Evolutionary conservation across 352 stramenopile genomes (phyloP).

Genomic region (Globisporangium nunn): DNA sequence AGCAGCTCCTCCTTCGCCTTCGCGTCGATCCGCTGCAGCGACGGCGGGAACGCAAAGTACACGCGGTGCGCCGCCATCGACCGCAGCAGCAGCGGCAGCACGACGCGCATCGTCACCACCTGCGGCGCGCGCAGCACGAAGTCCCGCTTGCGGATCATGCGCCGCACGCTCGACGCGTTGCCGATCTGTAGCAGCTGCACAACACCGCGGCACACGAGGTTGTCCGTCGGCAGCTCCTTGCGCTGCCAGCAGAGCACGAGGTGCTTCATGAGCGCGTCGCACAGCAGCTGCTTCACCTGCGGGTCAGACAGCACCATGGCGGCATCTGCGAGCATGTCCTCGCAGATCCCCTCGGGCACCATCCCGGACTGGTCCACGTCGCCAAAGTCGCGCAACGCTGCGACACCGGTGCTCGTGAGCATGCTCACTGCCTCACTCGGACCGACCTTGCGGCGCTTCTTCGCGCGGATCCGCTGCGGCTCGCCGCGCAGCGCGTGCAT

Average conservation of each 20-base stretch:
- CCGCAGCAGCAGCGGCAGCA: conserved; percentile 60
- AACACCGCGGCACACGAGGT: conserved; percentile 64
- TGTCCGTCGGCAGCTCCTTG: conserved; percentile 75
- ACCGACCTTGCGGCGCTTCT: conserved; percentile 66
- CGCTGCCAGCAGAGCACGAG: conserved; percentile 51
- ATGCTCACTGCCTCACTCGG: conserved; percentile 60
- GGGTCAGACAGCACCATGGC: conserved; percentile 72
- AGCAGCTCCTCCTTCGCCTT: conserved; percentile 43
- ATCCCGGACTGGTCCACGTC: conserved; percentile 77
- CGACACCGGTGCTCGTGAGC: conserved; percentile 59
- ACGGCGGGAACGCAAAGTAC: conserved; percentile 30
- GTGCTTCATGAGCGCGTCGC: conserved; percentile 63
- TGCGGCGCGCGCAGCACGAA: conserved; percentile 72
- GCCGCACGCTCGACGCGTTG: conserved; percentile 66
- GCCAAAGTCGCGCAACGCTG: conserved; percentile 58
- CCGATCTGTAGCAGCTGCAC: conserved; percentile 82
- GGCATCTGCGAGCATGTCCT: conserved; percentile 69
- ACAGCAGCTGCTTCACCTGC: conserved; percentile 73
- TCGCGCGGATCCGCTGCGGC: conserved; percentile 65
- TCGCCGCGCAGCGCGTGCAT: conserved; percentile 51
- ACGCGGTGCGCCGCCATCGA: conserved; percentile 47
- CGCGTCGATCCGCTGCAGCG: conserved; percentile 24
- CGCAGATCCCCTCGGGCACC: conserved; percentile 75
- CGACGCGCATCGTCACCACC: conserved; percentile 76
- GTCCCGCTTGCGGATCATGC: conserved; percentile 83